phyloP scores from a whole-genome alignment of 805 yeast genomes.

The Groenewaldozyma tartarivorans region DNA sequence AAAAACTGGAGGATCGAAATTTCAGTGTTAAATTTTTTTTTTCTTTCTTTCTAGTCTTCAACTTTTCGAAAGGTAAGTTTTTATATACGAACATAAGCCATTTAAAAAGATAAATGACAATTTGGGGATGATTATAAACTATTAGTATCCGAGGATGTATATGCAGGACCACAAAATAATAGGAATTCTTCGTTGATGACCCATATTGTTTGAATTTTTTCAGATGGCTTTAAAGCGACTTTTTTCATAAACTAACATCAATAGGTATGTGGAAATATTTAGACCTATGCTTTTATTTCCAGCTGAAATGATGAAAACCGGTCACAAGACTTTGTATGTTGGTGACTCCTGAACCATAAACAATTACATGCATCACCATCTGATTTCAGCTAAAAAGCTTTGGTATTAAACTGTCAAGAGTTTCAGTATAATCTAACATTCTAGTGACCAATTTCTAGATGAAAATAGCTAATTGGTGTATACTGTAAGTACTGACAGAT shows the following conservation, averaged over 20 bases:
- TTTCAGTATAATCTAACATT: not conserved
- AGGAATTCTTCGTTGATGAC: slow-evolving; percentile 78
- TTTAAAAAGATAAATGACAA: too few relatives aligned
- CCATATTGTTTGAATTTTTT: slow-evolving; percentile 21
- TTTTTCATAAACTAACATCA: not conserved
- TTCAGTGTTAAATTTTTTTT: too few relatives aligned
- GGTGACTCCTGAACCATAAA: slow-evolving; percentile 65
- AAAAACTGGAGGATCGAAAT: too few relatives aligned
- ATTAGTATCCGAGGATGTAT: slow-evolving; percentile 52
- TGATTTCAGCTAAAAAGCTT: not conserved
- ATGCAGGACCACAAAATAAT: slow-evolving; percentile 58
- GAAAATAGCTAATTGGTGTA: not conserved
- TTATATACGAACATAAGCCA: too few relatives aligned
- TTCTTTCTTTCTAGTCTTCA: too few relatives aligned
- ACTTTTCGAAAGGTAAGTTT: too few relatives aligned
- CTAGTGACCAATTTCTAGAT: not conserved
- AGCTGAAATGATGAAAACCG: not conserved
- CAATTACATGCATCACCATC: slow-evolving; percentile 92
- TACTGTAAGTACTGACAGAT: slow-evolving; percentile 13
- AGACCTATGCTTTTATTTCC: not conserved
- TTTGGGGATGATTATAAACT: slow-evolving; percentile 13
- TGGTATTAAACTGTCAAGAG: not conserved
- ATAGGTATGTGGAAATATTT: not conserved
- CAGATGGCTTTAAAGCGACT: not conserved
- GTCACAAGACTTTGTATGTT: not conserved